Conservation (phyloP, 2,329 filamentous ascomycete species). For the Curvularia sp. region DNA sequence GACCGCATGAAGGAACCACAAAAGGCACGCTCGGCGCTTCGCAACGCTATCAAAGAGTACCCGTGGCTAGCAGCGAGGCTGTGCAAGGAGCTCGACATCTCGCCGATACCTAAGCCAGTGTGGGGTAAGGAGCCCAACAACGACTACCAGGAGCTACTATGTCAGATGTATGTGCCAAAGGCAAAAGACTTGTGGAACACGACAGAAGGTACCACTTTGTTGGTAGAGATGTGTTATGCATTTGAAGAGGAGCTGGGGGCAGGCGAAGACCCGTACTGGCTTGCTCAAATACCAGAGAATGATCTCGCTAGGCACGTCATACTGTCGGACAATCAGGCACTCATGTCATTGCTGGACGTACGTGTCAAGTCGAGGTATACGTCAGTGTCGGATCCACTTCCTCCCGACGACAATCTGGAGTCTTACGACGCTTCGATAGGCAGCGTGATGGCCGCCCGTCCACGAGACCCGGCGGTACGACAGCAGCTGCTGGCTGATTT, state of each 20-base stretch:
- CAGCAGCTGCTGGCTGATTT: slow-evolving; percentile 35
- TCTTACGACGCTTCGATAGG: slow-evolving; percentile 30
- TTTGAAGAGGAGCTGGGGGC: slow-evolving; percentile 36
- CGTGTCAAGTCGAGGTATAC: slow-evolving; percentile 60
- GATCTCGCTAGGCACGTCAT: slow-evolving; percentile 78
- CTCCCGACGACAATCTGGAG: slow-evolving; percentile 62
- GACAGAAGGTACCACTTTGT: slow-evolving; percentile 69
- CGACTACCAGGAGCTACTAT: slow-evolving; percentile 71
- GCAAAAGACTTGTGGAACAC: slow-evolving; percentile 88
- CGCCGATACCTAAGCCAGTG: slow-evolving; percentile 75
- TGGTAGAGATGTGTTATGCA: slow-evolving; percentile 72
- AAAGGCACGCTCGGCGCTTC: slow-evolving; percentile 70
- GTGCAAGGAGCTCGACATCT: slow-evolving; percentile 80
- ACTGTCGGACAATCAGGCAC: slow-evolving; percentile 73
- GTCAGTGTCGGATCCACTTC: slow-evolving; percentile 82
- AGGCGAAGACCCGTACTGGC: slow-evolving; percentile 43
- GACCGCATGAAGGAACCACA: slow-evolving; percentile 71
- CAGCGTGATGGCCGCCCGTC: slow-evolving; percentile 1
- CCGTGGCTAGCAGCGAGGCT: slow-evolving; percentile 87
- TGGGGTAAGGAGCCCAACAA: slow-evolving; percentile 79
- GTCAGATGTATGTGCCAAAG: slow-evolving; percentile 76
- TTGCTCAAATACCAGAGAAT: slow-evolving; percentile 36
- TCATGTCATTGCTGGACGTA: slow-evolving; percentile 74
- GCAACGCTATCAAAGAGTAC: slow-evolving; percentile 71
- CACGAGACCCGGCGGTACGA: slow-evolving; percentile 14